Percentiles rank a stretch among this genome's conserved stretches.
These are phyloP conservation scores for Sporothrix phasma DNA, from an alignment of 2,329 filamentous ascomycete species.

Conservation along the genomic window DNA sequence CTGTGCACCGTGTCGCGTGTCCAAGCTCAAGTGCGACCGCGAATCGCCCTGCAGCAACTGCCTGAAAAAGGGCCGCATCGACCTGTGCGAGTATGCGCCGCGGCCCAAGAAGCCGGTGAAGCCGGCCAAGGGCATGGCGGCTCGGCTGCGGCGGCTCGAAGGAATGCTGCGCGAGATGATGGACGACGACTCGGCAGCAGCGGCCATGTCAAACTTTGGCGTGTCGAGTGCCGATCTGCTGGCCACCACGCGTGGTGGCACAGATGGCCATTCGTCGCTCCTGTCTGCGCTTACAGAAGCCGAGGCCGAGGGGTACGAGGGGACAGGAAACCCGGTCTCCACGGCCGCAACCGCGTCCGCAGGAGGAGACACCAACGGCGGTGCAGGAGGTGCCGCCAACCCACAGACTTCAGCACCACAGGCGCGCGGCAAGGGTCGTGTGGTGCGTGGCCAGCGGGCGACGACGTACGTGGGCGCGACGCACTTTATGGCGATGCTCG, in stretches of 20 bases:
- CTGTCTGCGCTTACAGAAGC: neutral
- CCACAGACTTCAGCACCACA: neutral
- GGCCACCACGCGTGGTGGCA: neutral
- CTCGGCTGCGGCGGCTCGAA: slow-evolving; percentile 44
- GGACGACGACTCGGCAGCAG: slow-evolving; percentile 23
- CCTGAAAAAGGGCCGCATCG: slow-evolving; percentile 37
- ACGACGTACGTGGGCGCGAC: slow-evolving; percentile 49
- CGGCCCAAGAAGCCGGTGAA: slow-evolving; percentile 30
- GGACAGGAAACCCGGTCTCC: slow-evolving; percentile 16
- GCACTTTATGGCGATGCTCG: slow-evolving; percentile 50
- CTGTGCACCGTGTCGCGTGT: slow-evolving; percentile 41
- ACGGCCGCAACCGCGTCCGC: neutral
- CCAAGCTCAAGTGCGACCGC: slow-evolving; percentile 50
- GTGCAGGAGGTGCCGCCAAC: neutral
- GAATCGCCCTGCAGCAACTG: slow-evolving; percentile 43
- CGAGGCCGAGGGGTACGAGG: slow-evolving; percentile 17
- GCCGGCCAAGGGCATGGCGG: slow-evolving; percentile 41
- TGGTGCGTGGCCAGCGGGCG: slow-evolving; percentile 34
- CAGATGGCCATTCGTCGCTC: neutral
- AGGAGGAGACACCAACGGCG: neutral
- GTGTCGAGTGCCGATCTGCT: slow-evolving; percentile 6
- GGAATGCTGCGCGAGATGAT: slow-evolving; percentile 49
- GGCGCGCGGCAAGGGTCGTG: slow-evolving; percentile 26
- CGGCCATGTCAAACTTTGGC: slow-evolving; percentile 17
- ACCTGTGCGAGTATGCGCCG: slow-evolving; percentile 40